Evolutionary conservation across 129 eudicot genomes (phyloP), one percentile per base, ranked within the genome.

Genomic region (Escallonia herrerae): DNA sequence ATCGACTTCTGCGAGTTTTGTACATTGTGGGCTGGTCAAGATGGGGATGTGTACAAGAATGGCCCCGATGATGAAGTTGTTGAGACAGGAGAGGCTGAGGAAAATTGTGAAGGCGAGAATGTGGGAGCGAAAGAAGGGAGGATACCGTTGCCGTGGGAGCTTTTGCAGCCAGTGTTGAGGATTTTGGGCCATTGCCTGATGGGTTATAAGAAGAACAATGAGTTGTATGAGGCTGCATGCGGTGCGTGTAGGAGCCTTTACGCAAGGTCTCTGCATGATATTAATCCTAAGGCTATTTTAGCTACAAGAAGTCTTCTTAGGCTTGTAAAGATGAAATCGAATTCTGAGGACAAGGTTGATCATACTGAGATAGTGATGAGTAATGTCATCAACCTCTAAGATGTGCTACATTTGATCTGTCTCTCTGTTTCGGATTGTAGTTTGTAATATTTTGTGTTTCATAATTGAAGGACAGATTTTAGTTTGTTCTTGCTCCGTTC

Each of bases 1-100:
- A 75, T 86, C 15, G 99, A 89, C 4, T 89, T 93, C n/a, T 93
- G 96, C 43, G 86, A 86, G 48, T 79, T 89, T 63, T 93, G 96
- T 66, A 6, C 52, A 41, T 4, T 76, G 3, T 85, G 96, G 99
- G 81, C 95, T 0, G 96, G 98, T 3, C 66, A 62, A 14, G 76
- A 82, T 13, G 82, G 74, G 8, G 77, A 79, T 3, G 39, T 60
- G 40, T 72, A 66, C 41, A 58, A 39, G 40, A 56, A 40, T 0
- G 75, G 61, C 15, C 40, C 22, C 3, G 56, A 48, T 60, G 38
- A 9, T 15, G 53, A 43, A 39, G 43, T 7, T 33, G 56, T 45
- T 8, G 52, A 47, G 42, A 15, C 40, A 50, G 43, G 10, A 56
- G 38, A 1, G 15, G 37, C 14, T 5, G 10, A 4, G 10, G 45